phyloP scores from a whole-genome alignment of 345 rosid species.

The Eucalyptus victrix region DNA sequence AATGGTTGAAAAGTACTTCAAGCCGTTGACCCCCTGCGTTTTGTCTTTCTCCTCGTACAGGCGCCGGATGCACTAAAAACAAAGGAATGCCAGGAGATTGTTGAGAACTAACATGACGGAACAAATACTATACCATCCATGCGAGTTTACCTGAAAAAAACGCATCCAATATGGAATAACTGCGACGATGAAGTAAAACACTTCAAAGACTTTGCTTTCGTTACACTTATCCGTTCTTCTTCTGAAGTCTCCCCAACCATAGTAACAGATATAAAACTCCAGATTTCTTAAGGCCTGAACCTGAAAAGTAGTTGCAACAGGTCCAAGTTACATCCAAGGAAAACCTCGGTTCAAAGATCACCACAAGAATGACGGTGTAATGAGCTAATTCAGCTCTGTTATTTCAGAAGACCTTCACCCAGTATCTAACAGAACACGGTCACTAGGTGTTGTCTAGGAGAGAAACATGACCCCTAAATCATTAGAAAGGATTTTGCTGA shows the following conservation, averaged over 20 bases:
- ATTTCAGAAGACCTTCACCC: background rate
- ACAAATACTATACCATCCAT: background rate
- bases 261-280: background rate
- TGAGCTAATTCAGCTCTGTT: background rate
- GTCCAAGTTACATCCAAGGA: background rate
- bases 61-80: constrained; percentile 43
- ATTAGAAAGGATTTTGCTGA: background rate
- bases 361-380: background rate
- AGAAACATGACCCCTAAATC: background rate
- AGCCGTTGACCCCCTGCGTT: constrained; percentile 22
- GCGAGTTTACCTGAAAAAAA: constrained; percentile 41
- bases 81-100: background rate
- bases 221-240: no score
- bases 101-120: background rate
- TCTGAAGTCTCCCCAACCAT: no score
- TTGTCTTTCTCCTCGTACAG: constrained; percentile 44
- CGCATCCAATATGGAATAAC: constrained; percentile 70
- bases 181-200: background rate
- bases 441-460: background rate
- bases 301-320: background rate
- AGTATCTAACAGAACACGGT: background rate
- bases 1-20: constrained; percentile 56
- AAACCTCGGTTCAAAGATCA: background rate
- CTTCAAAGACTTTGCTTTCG: no score
- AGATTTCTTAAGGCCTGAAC: background rate